These are phyloP conservation scores for Aspergillus homomorphus DNA, from an alignment of 495 filamentous ascomycete species.

Conservation along the genomic window DNA sequence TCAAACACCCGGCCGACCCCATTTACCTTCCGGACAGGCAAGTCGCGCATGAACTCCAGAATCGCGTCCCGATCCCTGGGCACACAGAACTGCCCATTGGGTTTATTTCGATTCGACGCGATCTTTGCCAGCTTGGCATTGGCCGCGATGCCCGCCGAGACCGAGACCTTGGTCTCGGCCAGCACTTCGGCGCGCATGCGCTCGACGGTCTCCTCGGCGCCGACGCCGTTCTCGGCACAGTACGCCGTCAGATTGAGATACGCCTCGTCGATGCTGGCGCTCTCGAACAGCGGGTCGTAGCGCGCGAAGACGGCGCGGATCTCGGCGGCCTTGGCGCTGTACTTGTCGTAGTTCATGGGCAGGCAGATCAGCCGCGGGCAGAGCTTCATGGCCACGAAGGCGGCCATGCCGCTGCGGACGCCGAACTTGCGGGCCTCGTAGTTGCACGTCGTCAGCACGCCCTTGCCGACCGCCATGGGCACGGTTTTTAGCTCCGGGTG, in stretches of 20 bases:
- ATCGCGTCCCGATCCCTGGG: constrained; percentile 67
- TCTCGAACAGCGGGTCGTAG: constrained; percentile 90
- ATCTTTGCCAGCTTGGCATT: constrained; percentile 96
- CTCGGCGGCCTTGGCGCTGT: constrained; percentile 84
- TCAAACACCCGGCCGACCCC: constrained; percentile 93
- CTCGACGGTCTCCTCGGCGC: constrained; percentile 67
- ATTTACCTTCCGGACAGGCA: constrained; percentile 88
- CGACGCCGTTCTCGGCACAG: constrained; percentile 63
- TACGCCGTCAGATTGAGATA: constrained; percentile 95
- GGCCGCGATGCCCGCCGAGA: constrained; percentile 91
- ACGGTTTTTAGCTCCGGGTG: constrained; percentile 83
- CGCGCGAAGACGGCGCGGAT: constrained; percentile 75
- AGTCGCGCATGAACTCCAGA: constrained; percentile 77
- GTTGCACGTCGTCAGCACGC: constrained; percentile 93
- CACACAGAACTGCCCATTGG: constrained; percentile 85
- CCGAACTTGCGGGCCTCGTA: constrained; percentile 89
- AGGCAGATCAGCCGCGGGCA: constrained; percentile 85
- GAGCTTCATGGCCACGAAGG: constrained; percentile 90
- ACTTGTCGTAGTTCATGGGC: constrained; percentile 85
- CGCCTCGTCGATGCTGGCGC: constrained; percentile 91
- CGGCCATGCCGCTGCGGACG: constrained; percentile 89
- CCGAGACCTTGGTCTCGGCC: constrained; percentile 75
- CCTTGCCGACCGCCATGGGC: constrained; percentile 90
- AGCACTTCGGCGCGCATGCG: constrained; percentile 75
- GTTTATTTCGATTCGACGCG: constrained; percentile 90